These are phyloP conservation scores for Phytophthora pseudosyringae DNA, from an alignment of 352 stramenopile species.

Conservation along the genomic window DNA sequence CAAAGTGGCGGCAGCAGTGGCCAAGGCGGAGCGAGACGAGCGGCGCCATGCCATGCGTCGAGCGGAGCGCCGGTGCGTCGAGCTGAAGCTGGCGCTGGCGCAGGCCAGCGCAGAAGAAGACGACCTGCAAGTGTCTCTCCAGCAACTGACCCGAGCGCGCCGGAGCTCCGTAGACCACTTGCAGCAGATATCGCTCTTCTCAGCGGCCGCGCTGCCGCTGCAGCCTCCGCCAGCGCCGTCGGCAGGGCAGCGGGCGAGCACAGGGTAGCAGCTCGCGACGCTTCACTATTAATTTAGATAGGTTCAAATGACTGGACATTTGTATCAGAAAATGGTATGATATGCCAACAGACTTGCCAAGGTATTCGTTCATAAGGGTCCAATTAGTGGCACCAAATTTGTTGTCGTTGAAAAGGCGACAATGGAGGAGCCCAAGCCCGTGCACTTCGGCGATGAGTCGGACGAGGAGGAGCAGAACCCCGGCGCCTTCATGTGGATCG, in stretches of 20 bases:
- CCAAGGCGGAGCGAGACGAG: conserved; percentile 65
- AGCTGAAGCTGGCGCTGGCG: conserved; percentile 70
- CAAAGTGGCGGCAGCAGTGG: conserved; percentile 62
- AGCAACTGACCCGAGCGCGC: conserved; percentile 54
- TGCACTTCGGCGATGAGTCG: conserved; percentile 40
- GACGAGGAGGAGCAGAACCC: conserved; percentile 54
- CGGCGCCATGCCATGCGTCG: conserved; percentile 65
- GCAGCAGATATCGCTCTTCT: conserved; percentile 67
- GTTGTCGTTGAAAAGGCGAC: background rate
- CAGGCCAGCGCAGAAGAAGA: conserved; percentile 69
- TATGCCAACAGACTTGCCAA: background rate
- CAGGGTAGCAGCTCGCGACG: conserved; percentile 11
- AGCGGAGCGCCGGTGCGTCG: conserved; percentile 63
- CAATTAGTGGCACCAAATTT: background rate
- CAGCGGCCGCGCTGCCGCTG: conserved; percentile 33
- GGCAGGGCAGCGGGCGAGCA: conserved; percentile 19
- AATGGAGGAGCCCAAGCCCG: conserved; percentile 29
- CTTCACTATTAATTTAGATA: conserved; percentile 25
- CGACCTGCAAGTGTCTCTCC: conserved; percentile 61
- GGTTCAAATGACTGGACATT: background rate
- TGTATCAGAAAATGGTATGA: background rate
- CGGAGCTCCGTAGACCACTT: conserved; percentile 57
- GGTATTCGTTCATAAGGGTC: background rate
- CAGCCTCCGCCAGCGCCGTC: conserved; percentile 30
- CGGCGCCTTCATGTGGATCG: conserved; percentile 66